Evolutionary conservation across 352 stramenopile genomes (phyloP).

Genomic region (Phytophthora aleatoria): DNA sequence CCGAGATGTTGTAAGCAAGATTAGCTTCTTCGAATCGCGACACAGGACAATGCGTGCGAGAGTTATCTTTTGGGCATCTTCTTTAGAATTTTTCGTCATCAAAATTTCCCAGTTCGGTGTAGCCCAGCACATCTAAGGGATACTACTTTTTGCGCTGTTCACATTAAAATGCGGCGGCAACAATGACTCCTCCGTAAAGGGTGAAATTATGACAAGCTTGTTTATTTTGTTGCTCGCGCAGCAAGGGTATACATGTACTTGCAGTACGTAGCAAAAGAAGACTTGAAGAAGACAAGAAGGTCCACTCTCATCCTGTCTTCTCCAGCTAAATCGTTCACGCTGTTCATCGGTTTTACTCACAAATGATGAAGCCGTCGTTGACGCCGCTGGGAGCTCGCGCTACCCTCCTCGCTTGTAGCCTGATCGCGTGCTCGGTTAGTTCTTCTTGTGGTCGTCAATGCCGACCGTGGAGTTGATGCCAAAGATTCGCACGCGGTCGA

Average conservation of each 20-base stretch:
- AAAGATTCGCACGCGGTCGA: slow-evolving; percentile 95
- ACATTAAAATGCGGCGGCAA: too few relatives aligned
- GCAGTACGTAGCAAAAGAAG: slow-evolving; percentile 25
- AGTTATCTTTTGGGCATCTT: too few relatives aligned
- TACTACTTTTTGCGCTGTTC: too few relatives aligned
- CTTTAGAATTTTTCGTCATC: neutral
- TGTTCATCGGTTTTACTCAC: slow-evolving; percentile 29
- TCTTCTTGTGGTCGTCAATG: slow-evolving; percentile 92
- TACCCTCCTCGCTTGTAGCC: slow-evolving; percentile 5
- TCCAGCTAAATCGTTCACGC: slow-evolving; percentile 20
- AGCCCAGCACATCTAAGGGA: too few relatives aligned
- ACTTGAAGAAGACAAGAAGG: slow-evolving; percentile 23
- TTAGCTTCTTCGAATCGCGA: too few relatives aligned
- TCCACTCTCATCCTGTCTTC: slow-evolving; percentile 19
- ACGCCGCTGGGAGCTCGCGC: slow-evolving; percentile 4
- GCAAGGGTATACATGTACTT: slow-evolving; percentile 8
- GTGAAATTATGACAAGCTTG: slow-evolving; percentile 19
- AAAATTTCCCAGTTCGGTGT: neutral
- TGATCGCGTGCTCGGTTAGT: slow-evolving; percentile 27
- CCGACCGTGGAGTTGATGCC: slow-evolving; percentile 96
- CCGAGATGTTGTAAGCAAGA: too few relatives aligned
- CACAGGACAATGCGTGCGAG: too few relatives aligned
- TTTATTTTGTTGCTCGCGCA: slow-evolving; percentile 20
- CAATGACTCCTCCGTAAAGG: too few relatives aligned
- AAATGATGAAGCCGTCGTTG: slow-evolving; percentile 18